Base-by-base conservation (phyloP, 306 rosid species). In the Alnus rubra region DNA sequence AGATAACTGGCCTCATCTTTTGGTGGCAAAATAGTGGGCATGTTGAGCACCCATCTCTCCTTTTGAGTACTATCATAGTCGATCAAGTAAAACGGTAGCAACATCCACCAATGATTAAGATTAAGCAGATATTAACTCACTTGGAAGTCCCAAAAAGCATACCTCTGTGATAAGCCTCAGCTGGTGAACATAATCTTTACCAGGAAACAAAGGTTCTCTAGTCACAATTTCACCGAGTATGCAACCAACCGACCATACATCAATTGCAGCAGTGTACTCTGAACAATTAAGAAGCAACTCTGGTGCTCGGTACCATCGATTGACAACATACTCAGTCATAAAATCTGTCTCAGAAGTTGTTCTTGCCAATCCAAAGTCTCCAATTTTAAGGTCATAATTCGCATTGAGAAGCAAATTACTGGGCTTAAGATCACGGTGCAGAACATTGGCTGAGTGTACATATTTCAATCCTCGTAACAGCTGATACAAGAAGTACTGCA, bases 341-440 rank as follows among this genome's bases (percentile, higher is more conserved):
- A 95, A 95, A 88, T 95, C 98, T 0, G 92, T 88, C 85, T 95
- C 98, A 45, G 97, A 87, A 60, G 98, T 95, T 0, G 94, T 94
- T 88, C 98, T 92, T 16, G 98, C 97, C 87, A 94, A 81, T 71
- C 98, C 98, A 67, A 94, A 94, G 82, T 94, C 98, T 71, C 92
- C 97, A 14, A 95, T 92, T 87, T 91, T 95, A 44, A 95, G 95
- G 88, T 95, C 98, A 54, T 97, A 92, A 56, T 95, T 92, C 4
- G 87, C 81, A 85, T 92, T 95, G 74, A 95, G 86, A 83, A 95
- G 92, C 87, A 95, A 77, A 87, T 95, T 95, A 69, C 98, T 95
- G 30, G 98, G 98, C 85, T 95, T 95, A 78, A 95, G 97, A 86
- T 95, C 98, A n/a, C 98, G 98, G 87, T 95, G 98, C 89, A 95